phyloP scores from a whole-genome alignment of 1,284 basidiomycete species.

The Cystobasidiaceae sp. region DNA sequence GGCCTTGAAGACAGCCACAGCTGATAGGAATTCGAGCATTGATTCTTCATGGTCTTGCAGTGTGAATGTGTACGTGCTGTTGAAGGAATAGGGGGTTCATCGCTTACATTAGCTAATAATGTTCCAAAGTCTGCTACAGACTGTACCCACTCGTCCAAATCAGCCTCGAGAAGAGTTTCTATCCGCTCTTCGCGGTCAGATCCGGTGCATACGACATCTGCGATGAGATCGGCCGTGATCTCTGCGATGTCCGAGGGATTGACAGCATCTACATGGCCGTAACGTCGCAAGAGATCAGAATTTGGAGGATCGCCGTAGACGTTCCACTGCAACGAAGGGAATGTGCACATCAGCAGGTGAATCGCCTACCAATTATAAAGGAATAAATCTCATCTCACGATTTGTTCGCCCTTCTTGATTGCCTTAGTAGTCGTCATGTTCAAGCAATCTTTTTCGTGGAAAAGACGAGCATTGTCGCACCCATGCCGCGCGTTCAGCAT shows the following conservation, averaged over 20 bases:
- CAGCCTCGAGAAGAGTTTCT: slow-evolving; percentile 85
- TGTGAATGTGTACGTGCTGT: slow-evolving; percentile 57
- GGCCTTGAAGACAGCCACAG: slow-evolving; percentile 64
- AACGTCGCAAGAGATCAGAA: slow-evolving; percentile 84
- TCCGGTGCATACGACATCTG: slow-evolving; percentile 46
- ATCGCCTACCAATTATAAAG: no score
- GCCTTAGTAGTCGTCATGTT: slow-evolving; percentile 74
- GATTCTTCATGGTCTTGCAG: slow-evolving; percentile 47
- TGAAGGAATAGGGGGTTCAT: slow-evolving; percentile 54
- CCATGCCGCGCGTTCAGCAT: slow-evolving; percentile 72
- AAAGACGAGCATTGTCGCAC: slow-evolving; percentile 82
- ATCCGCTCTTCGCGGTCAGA: slow-evolving; percentile 57
- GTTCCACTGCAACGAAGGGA: slow-evolving; percentile 54
- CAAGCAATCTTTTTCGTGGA: slow-evolving; percentile 66
- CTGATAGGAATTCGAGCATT: slow-evolving; percentile 55
- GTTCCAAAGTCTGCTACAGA: slow-evolving; percentile 3
- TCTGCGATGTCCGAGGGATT: slow-evolving; percentile 87
- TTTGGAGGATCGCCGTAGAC: slow-evolving; percentile 95
- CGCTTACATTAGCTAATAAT: slow-evolving; percentile 39
- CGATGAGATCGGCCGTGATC: slow-evolving; percentile 69
- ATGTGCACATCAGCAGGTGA: slow-evolving; percentile 47
- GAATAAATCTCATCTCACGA: slow-evolving; percentile 64
- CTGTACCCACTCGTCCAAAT: slow-evolving; percentile 74
- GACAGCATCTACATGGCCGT: slow-evolving; percentile 85
- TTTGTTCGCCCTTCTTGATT: slow-evolving; percentile 77